Base-by-base conservation (phyloP, 768 basidiomycete species). In the Leccinum fibrillosum region DNA sequence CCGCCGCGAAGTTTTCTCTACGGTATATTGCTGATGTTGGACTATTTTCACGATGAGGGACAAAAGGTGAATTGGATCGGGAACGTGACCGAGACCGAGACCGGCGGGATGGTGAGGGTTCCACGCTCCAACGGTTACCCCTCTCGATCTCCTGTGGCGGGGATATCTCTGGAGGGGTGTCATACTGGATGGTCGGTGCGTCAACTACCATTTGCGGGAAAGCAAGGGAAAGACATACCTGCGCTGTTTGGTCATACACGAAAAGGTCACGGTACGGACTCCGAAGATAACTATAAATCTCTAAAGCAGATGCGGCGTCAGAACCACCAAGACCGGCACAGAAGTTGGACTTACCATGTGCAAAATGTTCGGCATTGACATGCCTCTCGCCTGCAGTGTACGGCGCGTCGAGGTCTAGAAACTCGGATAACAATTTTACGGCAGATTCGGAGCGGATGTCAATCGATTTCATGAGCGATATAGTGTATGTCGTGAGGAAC, bases 381-480 rank as follows among this genome's bases (percentile, higher is more conserved):
- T 82, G 78, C 55, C 86, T 78, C 25, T 77, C 76, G 8, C 86
- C 86, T 49, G 82, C 80, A 21, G 69, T 68, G 58, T 86, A 85
- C 2, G 81, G 78, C 3, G 75, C 72, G 62, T 88, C 88, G 71
- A 91, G 80, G 68, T 98, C 94, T 49, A 98, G 79, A 74, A 94
- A 95, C 64, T 96, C 94, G 13, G 92, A 80, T 8, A 98, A 78
- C 15, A 91, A 72, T 65, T 88, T 90, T 47, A 98, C 82, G 44
- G 94, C 91, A 39, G 88, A 85, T 73, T 93, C 89, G 12, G 92
- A 90, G 45, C 94, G 90, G 56, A 98, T 90, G 74, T 98, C 94
- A 55, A 97, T 85, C 3, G 90, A 82, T 74, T 93, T 92, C 86
- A 98, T 92, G 64, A 98, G 77, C 2, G 93, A 92, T 53, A 96